Evolutionary conservation across 2,329 filamentous ascomycete species (phyloP).

Genomic region (Ilyonectria destructans): DNA sequence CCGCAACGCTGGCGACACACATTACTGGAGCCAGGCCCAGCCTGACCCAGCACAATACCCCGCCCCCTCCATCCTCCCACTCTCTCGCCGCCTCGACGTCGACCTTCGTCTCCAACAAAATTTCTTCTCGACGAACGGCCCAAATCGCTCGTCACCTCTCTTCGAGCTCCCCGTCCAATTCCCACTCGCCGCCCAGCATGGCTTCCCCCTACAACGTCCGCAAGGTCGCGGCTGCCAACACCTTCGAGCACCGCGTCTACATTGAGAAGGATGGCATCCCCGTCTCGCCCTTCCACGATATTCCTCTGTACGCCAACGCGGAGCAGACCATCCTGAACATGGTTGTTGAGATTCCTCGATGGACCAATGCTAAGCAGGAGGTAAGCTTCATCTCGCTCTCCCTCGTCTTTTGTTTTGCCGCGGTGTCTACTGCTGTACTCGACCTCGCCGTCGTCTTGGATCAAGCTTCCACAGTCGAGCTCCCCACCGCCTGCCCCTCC

Average conservation of each 20-base stretch:
- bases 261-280: constrained; percentile 97
- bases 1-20: constrained; percentile 44
- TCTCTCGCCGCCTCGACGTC: constrained; percentile 44
- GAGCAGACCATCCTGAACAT: constrained; percentile 98
- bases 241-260: constrained; percentile 96
- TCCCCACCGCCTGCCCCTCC: constrained; percentile 29
- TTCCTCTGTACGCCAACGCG: constrained; percentile 97
- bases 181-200: constrained; percentile 60
- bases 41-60: constrained; percentile 51
- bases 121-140: constrained; percentile 66
- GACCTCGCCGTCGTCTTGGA: constrained; percentile 35
- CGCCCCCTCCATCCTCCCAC: constrained; percentile 57
- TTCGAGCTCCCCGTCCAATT: constrained; percentile 47
- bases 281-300: constrained; percentile 97
- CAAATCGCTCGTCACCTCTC: constrained; percentile 72
- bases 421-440: not conserved
- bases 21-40: constrained; percentile 43
- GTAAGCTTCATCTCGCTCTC: constrained; percentile 67
- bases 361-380: constrained; percentile 99
- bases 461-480: constrained; percentile 31
- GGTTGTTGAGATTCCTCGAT: constrained; percentile 99
- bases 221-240: constrained; percentile 92
- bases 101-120: constrained; percentile 52
- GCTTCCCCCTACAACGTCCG: constrained; percentile 81
- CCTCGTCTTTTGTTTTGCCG: not conserved